Evolutionary conservation across 2,329 filamentous ascomycete genomes (phyloP).

Genomic region (Clarireedia monteithiana): DNA sequence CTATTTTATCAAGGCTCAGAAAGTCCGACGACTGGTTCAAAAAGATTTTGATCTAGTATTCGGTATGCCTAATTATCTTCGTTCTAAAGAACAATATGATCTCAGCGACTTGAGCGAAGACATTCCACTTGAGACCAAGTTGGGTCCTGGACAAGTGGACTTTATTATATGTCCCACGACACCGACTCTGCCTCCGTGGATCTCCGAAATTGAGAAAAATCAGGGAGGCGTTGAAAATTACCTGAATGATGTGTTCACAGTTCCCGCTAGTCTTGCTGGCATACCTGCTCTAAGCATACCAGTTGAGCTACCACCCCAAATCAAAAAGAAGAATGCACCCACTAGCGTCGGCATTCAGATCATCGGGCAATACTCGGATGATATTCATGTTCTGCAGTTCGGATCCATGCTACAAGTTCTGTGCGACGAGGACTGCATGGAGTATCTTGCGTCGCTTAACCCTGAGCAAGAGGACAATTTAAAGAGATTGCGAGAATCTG

Average conservation of each 20-base stretch:
- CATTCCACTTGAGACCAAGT: conserved; percentile 43
- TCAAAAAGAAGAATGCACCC: conserved; percentile 27
- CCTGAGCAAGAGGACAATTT: neutral
- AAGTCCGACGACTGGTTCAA: conserved; percentile 75
- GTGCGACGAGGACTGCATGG: neutral
- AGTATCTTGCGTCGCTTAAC: too few relatives aligned
- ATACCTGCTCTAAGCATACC: conserved; percentile 84
- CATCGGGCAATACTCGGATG: conserved; percentile 76
- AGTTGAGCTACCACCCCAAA: conserved; percentile 14
- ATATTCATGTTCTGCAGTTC: conserved; percentile 52
- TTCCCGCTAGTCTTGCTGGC: conserved; percentile 87
- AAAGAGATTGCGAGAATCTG: too few relatives aligned
- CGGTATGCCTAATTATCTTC: conserved; percentile 58
- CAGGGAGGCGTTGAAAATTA: conserved; percentile 65
- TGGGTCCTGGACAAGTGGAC: conserved; percentile 62
- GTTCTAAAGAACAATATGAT: conserved; percentile 44
- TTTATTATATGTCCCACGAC: conserved; percentile 83
- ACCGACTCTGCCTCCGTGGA: conserved; percentile 61
- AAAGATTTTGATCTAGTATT: conserved; percentile 82
- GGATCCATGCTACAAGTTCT: conserved; percentile 31
- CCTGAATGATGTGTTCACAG: conserved; percentile 91
- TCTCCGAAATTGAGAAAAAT: conserved; percentile 45
- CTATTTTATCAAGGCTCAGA: conserved; percentile 92
- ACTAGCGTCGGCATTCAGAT: conserved; percentile 59
- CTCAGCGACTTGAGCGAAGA: conserved; percentile 53